phyloP scores from a whole-genome alignment of 2,329 filamentous ascomycete genomes.

The Raffaelea deltoideospora region DNA sequence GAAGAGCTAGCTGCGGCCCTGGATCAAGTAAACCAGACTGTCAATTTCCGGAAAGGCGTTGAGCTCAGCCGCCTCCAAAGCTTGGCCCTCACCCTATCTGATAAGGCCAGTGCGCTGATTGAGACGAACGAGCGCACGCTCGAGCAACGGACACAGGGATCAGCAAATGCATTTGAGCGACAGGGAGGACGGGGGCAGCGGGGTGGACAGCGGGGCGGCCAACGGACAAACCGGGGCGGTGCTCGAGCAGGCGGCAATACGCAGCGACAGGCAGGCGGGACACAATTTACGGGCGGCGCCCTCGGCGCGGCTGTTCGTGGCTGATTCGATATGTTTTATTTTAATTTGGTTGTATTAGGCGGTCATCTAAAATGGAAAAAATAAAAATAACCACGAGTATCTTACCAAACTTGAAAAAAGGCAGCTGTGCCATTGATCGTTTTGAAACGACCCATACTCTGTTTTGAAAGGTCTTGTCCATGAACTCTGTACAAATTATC shows the following conservation, averaged over 20 bases:
- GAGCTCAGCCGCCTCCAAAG: slow-evolving; percentile 94
- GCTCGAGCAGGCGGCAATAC: slow-evolving; percentile 40
- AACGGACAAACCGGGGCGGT: slow-evolving; percentile 46
- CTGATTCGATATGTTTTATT: not conserved
- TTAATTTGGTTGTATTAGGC: not conserved
- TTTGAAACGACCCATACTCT: no score
- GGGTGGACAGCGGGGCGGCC: slow-evolving; percentile 49
- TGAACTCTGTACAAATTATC: no score
- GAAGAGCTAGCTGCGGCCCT: slow-evolving; percentile 92
- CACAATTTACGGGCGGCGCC: slow-evolving; percentile 70
- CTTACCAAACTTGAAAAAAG: not conserved
- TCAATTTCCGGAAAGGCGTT: slow-evolving; percentile 99
- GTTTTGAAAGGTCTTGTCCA: no score
- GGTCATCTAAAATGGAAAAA: not conserved
- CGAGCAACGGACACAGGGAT: slow-evolving; percentile 93
- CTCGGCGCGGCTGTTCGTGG: slow-evolving; percentile 52
- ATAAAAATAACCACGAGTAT: no score
- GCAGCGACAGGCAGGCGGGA: slow-evolving; percentile 55
- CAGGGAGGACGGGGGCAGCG: slow-evolving; percentile 67
- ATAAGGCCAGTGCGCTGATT: slow-evolving; percentile 92
- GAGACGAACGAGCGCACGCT: slow-evolving; percentile 95
- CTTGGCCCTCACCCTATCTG: slow-evolving; percentile 79
- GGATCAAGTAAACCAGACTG: slow-evolving; percentile 91
- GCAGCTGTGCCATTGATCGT: not conserved
- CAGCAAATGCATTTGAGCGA: slow-evolving; percentile 86